Conservation (phyloP, 2,329 filamentous ascomycete genomes). For the Escovopsis sp. region DNA sequence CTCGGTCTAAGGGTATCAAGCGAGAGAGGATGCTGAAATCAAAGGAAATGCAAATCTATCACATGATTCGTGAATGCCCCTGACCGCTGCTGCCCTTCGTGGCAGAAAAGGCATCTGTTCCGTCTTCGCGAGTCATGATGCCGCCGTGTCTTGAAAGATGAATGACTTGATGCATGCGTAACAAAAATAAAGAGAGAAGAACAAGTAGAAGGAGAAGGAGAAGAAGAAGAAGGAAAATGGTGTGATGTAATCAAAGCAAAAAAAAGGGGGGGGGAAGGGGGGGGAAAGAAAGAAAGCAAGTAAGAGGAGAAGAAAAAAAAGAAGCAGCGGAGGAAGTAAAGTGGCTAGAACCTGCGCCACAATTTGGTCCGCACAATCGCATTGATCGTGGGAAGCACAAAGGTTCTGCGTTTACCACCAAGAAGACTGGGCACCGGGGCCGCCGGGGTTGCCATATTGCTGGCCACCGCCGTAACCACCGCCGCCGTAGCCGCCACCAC, state of each 20-base stretch:
- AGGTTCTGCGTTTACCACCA: slow-evolving; percentile 45
- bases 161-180: slow-evolving; percentile 17
- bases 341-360: slow-evolving; percentile 5
- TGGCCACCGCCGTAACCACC: slow-evolving; percentile 28
- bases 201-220: slow-evolving; percentile 11
- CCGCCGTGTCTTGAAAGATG: slow-evolving; percentile 22
- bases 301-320: slow-evolving; percentile 6
- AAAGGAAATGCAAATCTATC: slow-evolving; percentile 30
- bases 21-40: slow-evolving; percentile 27
- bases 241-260: slow-evolving; percentile 12
- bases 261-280: background rate
- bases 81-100: slow-evolving; percentile 22
- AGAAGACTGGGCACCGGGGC: slow-evolving; percentile 48
- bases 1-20: slow-evolving; percentile 32
- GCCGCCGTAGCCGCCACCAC: slow-evolving; percentile 23
- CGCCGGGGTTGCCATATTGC: slow-evolving; percentile 51
- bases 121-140: slow-evolving; percentile 25
- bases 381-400: slow-evolving; percentile 2
- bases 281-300: slow-evolving; percentile 13
- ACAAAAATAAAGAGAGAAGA: slow-evolving; percentile 13
- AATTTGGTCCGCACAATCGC: slow-evolving; percentile 5
- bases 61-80: slow-evolving; percentile 28
- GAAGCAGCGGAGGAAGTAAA: slow-evolving; percentile 10
- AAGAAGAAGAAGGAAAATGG: slow-evolving; percentile 8
- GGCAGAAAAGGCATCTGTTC: slow-evolving; percentile 19